These are phyloP conservation scores for Fulvia fulva DNA, from an alignment of 2,329 filamentous ascomycete genomes.

Conservation along the genomic window DNA sequence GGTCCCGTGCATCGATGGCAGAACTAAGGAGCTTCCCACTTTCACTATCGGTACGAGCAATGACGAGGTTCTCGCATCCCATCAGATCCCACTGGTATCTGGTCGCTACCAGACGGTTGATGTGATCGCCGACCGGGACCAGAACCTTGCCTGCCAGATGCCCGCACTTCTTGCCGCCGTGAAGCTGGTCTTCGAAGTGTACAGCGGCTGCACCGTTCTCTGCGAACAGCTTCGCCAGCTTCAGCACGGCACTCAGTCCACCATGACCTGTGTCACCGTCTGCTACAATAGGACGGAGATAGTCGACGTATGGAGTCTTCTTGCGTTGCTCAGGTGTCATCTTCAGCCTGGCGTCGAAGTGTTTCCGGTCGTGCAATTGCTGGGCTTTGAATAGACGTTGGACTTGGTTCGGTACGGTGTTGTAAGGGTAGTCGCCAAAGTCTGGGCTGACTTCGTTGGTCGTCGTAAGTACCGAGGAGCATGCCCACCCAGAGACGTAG, in stretches of 20 bases:
- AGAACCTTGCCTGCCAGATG: slow-evolving; percentile 95
- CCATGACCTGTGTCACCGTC: slow-evolving; percentile 96
- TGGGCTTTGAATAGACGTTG: slow-evolving; percentile 95
- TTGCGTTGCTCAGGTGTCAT: slow-evolving; percentile 69
- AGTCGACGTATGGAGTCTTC: slow-evolving; percentile 80
- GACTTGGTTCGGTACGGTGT: slow-evolving; percentile 97
- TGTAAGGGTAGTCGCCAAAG: slow-evolving; percentile 98
- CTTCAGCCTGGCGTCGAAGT: slow-evolving; percentile 81
- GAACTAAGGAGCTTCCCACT: slow-evolving; percentile 86
- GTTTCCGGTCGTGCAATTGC: slow-evolving; percentile 92
- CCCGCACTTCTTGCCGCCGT: slow-evolving; percentile 97
- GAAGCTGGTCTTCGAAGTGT: slow-evolving; percentile 96
- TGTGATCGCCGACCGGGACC: slow-evolving; percentile 90
- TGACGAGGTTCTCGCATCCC: slow-evolving; percentile 90
- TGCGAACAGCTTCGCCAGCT: slow-evolving; percentile 94
- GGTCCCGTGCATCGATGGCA: slow-evolving; percentile 88
- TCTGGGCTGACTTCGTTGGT: slow-evolving; percentile 98
- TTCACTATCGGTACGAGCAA: slow-evolving; percentile 93
- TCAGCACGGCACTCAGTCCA: slow-evolving; percentile 85
- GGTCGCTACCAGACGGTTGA: slow-evolving; percentile 86
- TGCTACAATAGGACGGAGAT: slow-evolving; percentile 88
- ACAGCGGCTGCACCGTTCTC: slow-evolving; percentile 95
- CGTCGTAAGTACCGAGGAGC: slow-evolving; percentile 83
- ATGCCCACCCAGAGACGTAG: slow-evolving; percentile 96
- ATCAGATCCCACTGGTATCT: slow-evolving; percentile 98